Evolutionary conservation across 148 eudicot species (phyloP).

Genomic region (Chenopodium formosanum): DNA sequence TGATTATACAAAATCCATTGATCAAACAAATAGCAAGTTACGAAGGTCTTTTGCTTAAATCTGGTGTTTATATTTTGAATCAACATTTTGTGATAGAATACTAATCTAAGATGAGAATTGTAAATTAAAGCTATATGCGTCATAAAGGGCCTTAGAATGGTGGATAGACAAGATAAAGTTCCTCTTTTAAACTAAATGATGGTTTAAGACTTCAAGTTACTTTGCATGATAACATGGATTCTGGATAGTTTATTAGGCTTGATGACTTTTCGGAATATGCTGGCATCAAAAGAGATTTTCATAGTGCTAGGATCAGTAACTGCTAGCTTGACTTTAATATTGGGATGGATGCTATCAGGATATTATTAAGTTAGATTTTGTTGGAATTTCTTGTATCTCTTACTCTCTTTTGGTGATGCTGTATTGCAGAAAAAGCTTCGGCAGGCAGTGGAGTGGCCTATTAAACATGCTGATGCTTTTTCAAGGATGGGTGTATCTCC

Average conservation of each 20-base stretch:
- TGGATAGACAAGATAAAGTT: neutral
- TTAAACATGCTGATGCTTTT: slow-evolving; percentile 73
- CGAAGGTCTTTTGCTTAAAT: neutral
- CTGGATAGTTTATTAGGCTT: neutral
- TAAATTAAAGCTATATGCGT: neutral
- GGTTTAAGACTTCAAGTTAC: neutral
- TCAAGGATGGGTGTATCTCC: slow-evolving; percentile 79
- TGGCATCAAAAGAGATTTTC: neutral
- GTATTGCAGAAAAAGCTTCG: slow-evolving; percentile 78
- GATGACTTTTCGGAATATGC: neutral
- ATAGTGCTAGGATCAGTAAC: neutral
- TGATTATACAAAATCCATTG: neutral
- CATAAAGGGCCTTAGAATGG: neutral
- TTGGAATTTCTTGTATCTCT: slow-evolving; percentile 9
- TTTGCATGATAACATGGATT: neutral
- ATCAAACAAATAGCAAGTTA: neutral
- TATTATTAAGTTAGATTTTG: neutral
- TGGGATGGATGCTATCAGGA: slow-evolving; percentile 4
- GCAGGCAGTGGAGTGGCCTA: slow-evolving; percentile 99
- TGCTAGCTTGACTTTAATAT: neutral
- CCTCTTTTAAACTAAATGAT: neutral
- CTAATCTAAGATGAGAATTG: neutral
- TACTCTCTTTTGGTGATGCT: slow-evolving; percentile 16
- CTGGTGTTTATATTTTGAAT: neutral
- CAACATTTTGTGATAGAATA: neutral